Evolutionary conservation across 305 asterid species (phyloP).

Genomic region (Fraxinus albicans): DNA sequence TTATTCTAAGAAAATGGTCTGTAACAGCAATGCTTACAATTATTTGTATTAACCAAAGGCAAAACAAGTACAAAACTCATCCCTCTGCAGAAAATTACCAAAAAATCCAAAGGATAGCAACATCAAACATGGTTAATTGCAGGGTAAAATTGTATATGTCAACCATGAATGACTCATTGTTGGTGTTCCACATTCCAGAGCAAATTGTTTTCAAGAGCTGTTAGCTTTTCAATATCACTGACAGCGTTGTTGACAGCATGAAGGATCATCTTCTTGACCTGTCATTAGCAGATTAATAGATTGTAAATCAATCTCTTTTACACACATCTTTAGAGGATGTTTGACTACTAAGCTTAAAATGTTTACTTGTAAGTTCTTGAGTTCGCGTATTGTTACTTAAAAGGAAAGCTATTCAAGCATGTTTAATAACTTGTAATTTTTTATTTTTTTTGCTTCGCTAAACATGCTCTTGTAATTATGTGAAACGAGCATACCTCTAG

Average conservation of each 20-base stretch:
- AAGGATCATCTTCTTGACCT: constrained; percentile 89
- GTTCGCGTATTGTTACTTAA: not conserved
- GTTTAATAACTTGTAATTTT: not conserved
- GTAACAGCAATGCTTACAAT: not conserved
- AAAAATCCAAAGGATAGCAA: not conserved
- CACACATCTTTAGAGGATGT: not conserved
- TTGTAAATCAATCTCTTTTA: not conserved
- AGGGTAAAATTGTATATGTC: constrained; percentile 11
- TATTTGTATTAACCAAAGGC: not conserved
- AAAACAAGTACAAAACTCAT: not conserved
- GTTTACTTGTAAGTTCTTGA: not conserved
- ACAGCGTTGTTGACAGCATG: constrained; percentile 64
- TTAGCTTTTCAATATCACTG: constrained; percentile 56
- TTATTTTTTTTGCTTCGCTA: not conserved
- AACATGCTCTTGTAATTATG: not conserved
- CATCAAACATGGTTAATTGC: not conserved
- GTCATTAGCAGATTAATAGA: constrained; percentile 14
- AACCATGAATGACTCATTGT: not conserved
- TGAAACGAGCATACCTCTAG: constrained; percentile 54
- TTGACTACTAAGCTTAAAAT: not conserved
- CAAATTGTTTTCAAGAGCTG: constrained; percentile 5
- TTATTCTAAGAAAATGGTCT: not conserved
- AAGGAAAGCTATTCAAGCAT: not conserved
- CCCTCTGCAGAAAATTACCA: not conserved
- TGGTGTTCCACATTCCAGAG: constrained; percentile 1